Conservation (phyloP, 768 basidiomycete species). For the Lepiota brunneoincarnata region DNA sequence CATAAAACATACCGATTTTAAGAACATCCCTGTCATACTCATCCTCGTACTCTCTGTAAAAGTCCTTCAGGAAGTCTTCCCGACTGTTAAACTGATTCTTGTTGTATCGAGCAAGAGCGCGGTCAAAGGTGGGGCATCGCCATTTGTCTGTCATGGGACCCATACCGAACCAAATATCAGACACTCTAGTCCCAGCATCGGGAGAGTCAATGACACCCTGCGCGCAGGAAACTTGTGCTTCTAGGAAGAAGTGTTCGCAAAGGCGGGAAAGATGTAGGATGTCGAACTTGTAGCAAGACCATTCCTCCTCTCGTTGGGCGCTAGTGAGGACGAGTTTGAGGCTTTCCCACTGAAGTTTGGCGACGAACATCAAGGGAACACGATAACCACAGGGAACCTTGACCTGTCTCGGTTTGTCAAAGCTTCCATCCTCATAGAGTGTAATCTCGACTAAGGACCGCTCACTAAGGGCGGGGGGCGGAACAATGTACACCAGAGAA, state of each 20-base stretch:
- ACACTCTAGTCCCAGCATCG: background rate
- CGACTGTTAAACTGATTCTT: constrained; percentile 38
- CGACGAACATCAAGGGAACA: constrained; percentile 43
- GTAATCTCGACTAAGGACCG: constrained; percentile 15
- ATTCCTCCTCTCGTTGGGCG: constrained; percentile 30
- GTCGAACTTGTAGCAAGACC: constrained; percentile 39
- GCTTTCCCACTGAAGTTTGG: constrained; percentile 42
- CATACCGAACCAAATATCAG: background rate
- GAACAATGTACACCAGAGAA: constrained; percentile 35
- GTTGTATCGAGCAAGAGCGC: constrained; percentile 39
- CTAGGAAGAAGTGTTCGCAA: constrained; percentile 29
- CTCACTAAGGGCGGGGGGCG: constrained; percentile 21
- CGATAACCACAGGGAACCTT: constrained; percentile 35
- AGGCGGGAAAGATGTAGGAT: constrained; percentile 42
- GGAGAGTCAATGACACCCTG: background rate
- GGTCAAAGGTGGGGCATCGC: constrained; percentile 40
- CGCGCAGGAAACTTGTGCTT: constrained; percentile 25
- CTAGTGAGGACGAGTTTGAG: constrained; percentile 38
- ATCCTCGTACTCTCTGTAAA: constrained; percentile 39
- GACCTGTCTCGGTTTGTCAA: constrained; percentile 7
- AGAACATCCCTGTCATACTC: constrained; percentile 36
- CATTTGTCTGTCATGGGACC: constrained; percentile 21
- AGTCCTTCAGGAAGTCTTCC: constrained; percentile 34
- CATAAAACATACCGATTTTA: constrained; percentile 28
- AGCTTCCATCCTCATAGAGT: constrained; percentile 11